Evolutionary conservation across 2,329 filamentous ascomycete genomes (phyloP), one percentile per base, ranked within the genome.

Genomic region (Helminthosporium solani): DNA sequence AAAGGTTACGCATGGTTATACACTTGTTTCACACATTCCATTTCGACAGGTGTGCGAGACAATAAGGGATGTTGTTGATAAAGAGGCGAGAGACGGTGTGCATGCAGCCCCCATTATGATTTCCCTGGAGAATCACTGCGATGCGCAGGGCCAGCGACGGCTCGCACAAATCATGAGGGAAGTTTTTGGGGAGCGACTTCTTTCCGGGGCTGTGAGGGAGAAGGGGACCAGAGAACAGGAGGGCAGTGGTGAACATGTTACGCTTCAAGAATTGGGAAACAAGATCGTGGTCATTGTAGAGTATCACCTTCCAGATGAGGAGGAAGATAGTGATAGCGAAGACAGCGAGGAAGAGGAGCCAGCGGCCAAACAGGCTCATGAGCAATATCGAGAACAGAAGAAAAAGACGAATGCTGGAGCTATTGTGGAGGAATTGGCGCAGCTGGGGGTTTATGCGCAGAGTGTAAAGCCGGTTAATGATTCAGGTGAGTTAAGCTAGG

Each of bases 201-300:
- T 87, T 16, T 81, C 75, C 64, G 75, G 77, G 54, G 73, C 76
- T 1, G 68, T 86, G n/a, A 73, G 81, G 8, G 69, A 79, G 6
- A 78, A 81, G 43, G 82, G 80, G 2, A 74, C 78, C 15, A 63
- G 70, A 0, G 81, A 85, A 56, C 78, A 85, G 56, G 68, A 75
- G 2, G 77, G 74, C 1, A 41, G 39, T 11, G 73, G 71, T 7
- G 70, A 78, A 8, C 82, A 85, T 50, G 82, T 86, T 2, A 75
- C 71, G 0, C 73, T 87, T 0, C 70, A 71, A 2, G 81, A 86
- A 38, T 68, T 87, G 0, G 82, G 80, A 1, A 78, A 78, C 38
- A 85, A 84, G 59, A 80, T 87, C 23, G 78, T 80, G 3, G 76
- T 87, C 46, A 86, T 87, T 34, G 84, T 87, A 43, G 84, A 87